Evolutionary conservation across 306 rosid genomes (phyloP).

Genomic region (Albizia julibrissin): DNA sequence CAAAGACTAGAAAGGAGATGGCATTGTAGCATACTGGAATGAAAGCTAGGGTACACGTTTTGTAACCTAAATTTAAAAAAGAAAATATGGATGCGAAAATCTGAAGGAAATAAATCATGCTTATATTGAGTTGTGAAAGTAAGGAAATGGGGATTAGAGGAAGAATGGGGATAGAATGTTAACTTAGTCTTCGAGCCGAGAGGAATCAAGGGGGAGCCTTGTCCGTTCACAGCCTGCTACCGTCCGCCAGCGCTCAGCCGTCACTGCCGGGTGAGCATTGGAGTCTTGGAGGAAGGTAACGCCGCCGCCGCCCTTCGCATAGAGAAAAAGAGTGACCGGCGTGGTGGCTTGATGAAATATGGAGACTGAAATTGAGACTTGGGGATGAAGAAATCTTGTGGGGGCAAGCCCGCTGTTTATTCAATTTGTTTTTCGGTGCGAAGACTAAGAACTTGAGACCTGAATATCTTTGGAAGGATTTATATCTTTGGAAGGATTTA

Average conservation of each 20-base stretch:
- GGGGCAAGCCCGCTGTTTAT: background rate
- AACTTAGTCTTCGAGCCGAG: background rate
- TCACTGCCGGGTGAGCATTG: background rate
- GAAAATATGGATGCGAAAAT: background rate
- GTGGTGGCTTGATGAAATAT: background rate
- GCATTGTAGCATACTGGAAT: too few species aligned
- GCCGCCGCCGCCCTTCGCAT: background rate
- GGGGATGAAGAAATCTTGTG: background rate
- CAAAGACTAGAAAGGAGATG: too few species aligned
- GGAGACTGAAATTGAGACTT: background rate
- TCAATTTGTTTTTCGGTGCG: background rate
- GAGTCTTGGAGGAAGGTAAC: background rate
- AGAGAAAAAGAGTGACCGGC: background rate
- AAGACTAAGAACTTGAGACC: background rate
- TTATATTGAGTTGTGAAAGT: background rate
- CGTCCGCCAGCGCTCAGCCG: background rate
- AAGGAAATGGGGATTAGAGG: background rate
- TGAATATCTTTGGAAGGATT: background rate
- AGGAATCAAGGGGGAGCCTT: background rate
- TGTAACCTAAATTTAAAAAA: too few species aligned
- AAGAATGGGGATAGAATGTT: background rate
- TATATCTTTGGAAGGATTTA: background rate
- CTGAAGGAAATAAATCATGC: background rate
- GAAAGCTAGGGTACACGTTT: too few species aligned
- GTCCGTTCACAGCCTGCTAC: background rate